These are phyloP conservation scores for Glebionis coronaria DNA, from an alignment of 129 eudicot genomes.

Conservation along the genomic window DNA sequence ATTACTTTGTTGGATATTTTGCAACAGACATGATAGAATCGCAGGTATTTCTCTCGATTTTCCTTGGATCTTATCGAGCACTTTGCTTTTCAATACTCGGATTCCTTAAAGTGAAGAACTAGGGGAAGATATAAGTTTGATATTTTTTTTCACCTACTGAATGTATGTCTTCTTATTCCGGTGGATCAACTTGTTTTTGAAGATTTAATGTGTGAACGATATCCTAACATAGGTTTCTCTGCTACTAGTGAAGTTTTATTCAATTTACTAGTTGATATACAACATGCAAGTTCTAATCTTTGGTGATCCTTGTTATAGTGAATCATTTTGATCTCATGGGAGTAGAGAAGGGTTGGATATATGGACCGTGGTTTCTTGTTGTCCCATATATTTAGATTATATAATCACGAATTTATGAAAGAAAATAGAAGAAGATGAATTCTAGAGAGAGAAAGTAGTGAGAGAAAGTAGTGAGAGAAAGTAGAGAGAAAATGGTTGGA, in stretches of 20 bases:
- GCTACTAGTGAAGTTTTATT: background rate
- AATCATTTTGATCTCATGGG: slow-evolving; percentile 90
- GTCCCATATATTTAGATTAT: too few species aligned
- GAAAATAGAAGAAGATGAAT: too few species aligned
- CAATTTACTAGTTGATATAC: slow-evolving; percentile 11
- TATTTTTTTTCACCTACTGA: slow-evolving; percentile 17
- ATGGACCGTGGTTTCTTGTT: slow-evolving; percentile 99
- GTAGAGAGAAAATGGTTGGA: too few species aligned
- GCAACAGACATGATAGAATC: slow-evolving; percentile 94
- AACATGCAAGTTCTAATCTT: slow-evolving; percentile 20
- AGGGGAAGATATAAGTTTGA: background rate
- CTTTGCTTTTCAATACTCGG: background rate
- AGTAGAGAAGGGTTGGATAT: slow-evolving; percentile 92
- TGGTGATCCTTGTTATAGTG: slow-evolving; percentile 44
- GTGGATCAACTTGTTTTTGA: slow-evolving; percentile 99
- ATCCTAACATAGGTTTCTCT: slow-evolving; percentile 85
- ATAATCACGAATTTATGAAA: too few species aligned
- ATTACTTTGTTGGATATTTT: slow-evolving; percentile 85
- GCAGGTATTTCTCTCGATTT: slow-evolving; percentile 43
- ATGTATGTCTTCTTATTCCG: slow-evolving; percentile 31
- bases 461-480: too few species aligned
- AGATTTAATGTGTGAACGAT: slow-evolving; percentile 87
- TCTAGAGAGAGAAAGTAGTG: too few species aligned
- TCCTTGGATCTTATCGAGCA: slow-evolving; percentile 2
- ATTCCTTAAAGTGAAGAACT: background rate